Evolutionary conservation across 495 filamentous ascomycete species (phyloP).

Genomic region (Talaromyces stipitatus): DNA sequence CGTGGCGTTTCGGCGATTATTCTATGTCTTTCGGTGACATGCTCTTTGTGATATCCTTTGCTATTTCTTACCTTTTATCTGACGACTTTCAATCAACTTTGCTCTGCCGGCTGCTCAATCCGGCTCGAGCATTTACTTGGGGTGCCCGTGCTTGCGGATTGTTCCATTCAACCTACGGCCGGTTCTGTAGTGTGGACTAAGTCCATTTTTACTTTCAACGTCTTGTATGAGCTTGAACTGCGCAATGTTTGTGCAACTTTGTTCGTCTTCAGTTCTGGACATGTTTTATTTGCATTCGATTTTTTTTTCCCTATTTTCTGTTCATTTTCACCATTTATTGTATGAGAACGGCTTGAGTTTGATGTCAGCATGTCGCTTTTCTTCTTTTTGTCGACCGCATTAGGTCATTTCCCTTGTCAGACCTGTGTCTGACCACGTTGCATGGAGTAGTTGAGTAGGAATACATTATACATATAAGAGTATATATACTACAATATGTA

Average conservation of each 20-base stretch:
- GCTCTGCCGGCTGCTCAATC: background rate
- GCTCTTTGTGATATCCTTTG: conserved; percentile 3
- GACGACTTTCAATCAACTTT: background rate
- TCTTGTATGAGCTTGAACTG: conserved; percentile 9
- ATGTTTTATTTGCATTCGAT: conserved; percentile 23
- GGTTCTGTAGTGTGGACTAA: conserved; percentile 4
- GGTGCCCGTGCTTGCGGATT: background rate
- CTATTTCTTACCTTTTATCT: background rate
- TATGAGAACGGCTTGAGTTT: conserved; percentile 8
- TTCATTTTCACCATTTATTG: conserved; percentile 27
- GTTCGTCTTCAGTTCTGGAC: conserved; percentile 17
- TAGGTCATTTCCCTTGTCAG: conserved; percentile 1
- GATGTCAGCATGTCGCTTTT: conserved; percentile 12
- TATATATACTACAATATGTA: background rate
- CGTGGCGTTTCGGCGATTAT: background rate
- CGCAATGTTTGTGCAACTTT: background rate
- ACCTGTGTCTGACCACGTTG: background rate
- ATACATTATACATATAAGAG: background rate
- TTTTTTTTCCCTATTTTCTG: conserved; percentile 18
- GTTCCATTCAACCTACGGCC: conserved; percentile 1
- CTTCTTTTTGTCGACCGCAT: background rate
- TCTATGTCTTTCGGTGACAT: background rate
- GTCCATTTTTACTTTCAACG: conserved; percentile 19
- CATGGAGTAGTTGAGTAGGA: conserved; percentile 1
- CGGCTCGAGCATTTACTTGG: background rate